Conservation (phyloP, 2,329 filamentous ascomycete species). For the Fusarium sp. region DNA sequence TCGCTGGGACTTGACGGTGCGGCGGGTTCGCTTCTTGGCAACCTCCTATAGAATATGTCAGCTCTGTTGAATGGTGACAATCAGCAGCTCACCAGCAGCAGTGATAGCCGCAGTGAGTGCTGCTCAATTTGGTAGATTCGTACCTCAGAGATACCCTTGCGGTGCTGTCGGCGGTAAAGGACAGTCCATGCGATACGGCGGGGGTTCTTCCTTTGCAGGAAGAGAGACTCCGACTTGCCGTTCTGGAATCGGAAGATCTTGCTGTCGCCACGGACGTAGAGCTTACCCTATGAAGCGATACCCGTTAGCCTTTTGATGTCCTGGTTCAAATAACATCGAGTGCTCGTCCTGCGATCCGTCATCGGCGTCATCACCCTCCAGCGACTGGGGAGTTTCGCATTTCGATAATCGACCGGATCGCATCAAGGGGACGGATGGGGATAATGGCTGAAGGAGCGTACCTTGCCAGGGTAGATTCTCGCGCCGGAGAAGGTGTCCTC, state of each 20-base stretch:
- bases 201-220: conserved; percentile 99
- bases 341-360: conserved; percentile 23
- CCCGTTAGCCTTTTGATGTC: conserved; percentile 42
- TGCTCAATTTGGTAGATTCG: conserved; percentile 48
- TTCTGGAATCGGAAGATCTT: conserved; percentile 99
- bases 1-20: conserved; percentile 98
- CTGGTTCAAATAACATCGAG: conserved; percentile 15
- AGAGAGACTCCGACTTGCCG: conserved; percentile 99
- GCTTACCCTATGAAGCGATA: conserved; percentile 79
- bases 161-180: conserved; percentile 98
- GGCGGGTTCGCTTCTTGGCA: conserved; percentile 99
- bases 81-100: neutral
- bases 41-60: conserved; percentile 79
- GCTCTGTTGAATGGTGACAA: conserved; percentile 37
- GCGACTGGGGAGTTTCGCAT: conserved; percentile 21
- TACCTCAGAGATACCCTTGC: conserved; percentile 99
- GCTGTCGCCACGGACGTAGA: conserved; percentile 99
- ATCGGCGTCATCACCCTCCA: conserved; percentile 10
- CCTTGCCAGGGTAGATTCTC: conserved; percentile 74
- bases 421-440: conserved; percentile 14
- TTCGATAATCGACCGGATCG: conserved; percentile 37
- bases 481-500: conserved; percentile 71
- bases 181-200: conserved; percentile 99
- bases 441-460: conserved; percentile 50
- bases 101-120: neutral